Evolutionary conservation across 306 rosid genomes (phyloP).

Genomic region (Chamaecrista fasciculata): DNA sequence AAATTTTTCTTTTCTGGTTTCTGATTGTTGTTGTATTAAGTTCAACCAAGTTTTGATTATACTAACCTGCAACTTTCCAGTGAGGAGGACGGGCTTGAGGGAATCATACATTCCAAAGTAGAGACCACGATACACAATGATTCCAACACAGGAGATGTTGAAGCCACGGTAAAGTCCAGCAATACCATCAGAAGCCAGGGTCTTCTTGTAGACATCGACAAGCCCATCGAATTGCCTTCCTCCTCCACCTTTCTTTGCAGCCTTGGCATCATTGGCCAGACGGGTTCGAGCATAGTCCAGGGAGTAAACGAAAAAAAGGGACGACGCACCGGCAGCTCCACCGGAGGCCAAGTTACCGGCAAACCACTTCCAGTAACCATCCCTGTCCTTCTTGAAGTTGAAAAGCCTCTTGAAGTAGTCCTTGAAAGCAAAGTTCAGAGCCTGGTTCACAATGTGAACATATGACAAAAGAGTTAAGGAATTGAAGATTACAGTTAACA

Average conservation of each 20-base stretch:
- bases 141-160: constrained; percentile 80
- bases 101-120: constrained; percentile 89
- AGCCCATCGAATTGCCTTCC: constrained; percentile 82
- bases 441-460: constrained; percentile 43
- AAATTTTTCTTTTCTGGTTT: too few species aligned
- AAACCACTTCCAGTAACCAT: constrained; percentile 93
- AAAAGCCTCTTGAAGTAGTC: constrained; percentile 93
- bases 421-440: constrained; percentile 84
- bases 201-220: constrained; percentile 76
- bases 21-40: too few species aligned
- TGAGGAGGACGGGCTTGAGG: constrained; percentile 65
- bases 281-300: constrained; percentile 88
- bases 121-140: constrained; percentile 82
- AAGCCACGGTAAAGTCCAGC: constrained; percentile 91
- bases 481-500: too few species aligned
- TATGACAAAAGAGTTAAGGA: background rate
- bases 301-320: constrained; percentile 68
- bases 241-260: constrained; percentile 95
- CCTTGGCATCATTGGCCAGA: constrained; percentile 70
- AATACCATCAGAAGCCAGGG: constrained; percentile 69
- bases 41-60: too few species aligned
- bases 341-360: constrained; percentile 87
- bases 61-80: constrained; percentile 64
- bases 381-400: constrained; percentile 80
- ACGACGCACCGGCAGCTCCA: constrained; percentile 90